Percentiles rank a stretch among this genome's conserved stretches.
Evolutionary conservation across 768 basidiomycete genomes (phyloP).

Genomic region (Calvatia gigantea): DNA sequence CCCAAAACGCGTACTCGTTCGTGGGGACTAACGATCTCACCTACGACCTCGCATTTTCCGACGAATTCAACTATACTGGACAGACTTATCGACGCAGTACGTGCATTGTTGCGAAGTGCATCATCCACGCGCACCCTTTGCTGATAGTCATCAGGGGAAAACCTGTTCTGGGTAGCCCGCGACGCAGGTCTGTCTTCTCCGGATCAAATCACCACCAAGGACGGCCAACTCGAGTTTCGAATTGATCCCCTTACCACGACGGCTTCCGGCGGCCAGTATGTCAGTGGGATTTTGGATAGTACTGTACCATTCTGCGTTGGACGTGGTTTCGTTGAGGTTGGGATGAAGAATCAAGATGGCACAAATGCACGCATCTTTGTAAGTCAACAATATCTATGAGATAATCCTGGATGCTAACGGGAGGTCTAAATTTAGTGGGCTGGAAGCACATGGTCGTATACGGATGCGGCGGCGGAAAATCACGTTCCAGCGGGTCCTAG

Average conservation of each 20-base stretch:
- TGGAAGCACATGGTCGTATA: conserved; percentile 3
- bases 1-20: conserved; percentile 48
- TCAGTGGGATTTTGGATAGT: conserved; percentile 12
- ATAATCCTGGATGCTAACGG: too few species aligned
- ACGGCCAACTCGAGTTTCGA: conserved; percentile 65
- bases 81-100: conserved; percentile 45
- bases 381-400: too few species aligned
- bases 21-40: conserved; percentile 68
- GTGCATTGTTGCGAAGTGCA: neutral
- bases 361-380: neutral
- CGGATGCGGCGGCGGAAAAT: neutral
- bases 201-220: conserved; percentile 55
- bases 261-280: neutral
- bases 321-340: conserved; percentile 20
- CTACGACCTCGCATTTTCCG: conserved; percentile 71
- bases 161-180: conserved; percentile 66
- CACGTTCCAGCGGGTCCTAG: conserved; percentile 1
- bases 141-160: conserved; percentile 34
- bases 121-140: neutral
- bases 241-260: conserved; percentile 46
- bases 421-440: conserved; percentile 4
- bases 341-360: neutral
- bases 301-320: conserved; percentile 16
- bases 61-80: conserved; percentile 74
- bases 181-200: conserved; percentile 80